These are phyloP conservation scores for Candida germanica DNA, from an alignment of 805 yeast species.

Conservation along the genomic window DNA sequence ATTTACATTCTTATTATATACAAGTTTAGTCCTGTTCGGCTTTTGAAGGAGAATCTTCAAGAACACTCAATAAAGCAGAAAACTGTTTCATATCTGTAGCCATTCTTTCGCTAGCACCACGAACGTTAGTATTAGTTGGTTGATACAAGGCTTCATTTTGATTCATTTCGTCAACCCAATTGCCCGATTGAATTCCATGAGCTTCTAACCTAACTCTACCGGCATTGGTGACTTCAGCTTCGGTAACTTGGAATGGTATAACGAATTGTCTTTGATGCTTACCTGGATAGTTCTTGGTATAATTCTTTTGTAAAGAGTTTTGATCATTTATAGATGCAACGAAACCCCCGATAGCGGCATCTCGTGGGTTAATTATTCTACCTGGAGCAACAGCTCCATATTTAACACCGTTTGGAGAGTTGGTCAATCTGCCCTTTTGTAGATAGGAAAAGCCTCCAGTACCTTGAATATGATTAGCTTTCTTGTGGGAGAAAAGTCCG, in stretches of 20 bases:
- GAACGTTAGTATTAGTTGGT: conserved; percentile 32
- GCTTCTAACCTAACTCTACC: conserved; percentile 38
- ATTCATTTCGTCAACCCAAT: conserved; percentile 31
- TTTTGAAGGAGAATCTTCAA: background rate
- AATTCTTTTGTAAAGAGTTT: conserved; percentile 37
- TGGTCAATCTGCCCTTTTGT: conserved; percentile 63
- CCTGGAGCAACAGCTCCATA: conserved; percentile 62
- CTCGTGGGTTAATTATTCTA: conserved; percentile 50
- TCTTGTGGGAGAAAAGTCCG: conserved; percentile 7
- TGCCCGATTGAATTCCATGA: conserved; percentile 39
- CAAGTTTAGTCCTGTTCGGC: background rate
- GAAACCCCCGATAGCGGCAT: conserved; percentile 49
- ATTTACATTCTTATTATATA: conserved; percentile 3
- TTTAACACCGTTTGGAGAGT: conserved; percentile 68
- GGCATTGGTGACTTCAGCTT: conserved; percentile 34
- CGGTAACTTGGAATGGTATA: conserved; percentile 40
- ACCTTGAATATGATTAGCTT: conserved; percentile 44
- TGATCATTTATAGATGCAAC: conserved; percentile 37
- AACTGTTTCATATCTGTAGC: conserved; percentile 20
- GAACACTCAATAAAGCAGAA: conserved; percentile 8
- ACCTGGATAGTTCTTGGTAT: conserved; percentile 37
- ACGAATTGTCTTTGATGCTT: conserved; percentile 42
- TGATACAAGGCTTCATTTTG: conserved; percentile 19
- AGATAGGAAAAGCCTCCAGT: conserved; percentile 75
- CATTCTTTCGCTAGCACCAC: conserved; percentile 33